These are phyloP conservation scores for Leccinum huronense DNA, from an alignment of 1,284 basidiomycete species.

Conservation along the genomic window DNA sequence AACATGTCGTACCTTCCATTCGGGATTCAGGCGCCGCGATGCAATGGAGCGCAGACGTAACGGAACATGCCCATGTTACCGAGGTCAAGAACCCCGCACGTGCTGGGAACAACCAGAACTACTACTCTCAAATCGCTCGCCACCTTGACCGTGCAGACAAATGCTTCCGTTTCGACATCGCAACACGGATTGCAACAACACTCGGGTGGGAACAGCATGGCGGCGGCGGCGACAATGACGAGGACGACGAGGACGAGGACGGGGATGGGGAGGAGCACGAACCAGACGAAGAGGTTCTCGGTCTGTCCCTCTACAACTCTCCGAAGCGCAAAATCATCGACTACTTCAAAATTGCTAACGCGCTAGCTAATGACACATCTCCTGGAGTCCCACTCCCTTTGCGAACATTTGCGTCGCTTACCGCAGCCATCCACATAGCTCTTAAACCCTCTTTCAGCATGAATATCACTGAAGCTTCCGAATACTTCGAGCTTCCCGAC, in stretches of 20 bases:
- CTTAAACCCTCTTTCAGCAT: neutral
- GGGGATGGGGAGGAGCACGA: neutral
- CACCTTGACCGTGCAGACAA: neutral
- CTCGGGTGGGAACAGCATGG: neutral
- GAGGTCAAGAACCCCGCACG: neutral
- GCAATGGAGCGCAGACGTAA: neutral
- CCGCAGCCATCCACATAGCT: neutral
- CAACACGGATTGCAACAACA: neutral
- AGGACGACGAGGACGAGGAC: neutral
- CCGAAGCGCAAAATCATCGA: neutral
- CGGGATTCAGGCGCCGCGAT: neutral
- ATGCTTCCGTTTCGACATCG: neutral
- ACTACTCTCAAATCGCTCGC: neutral
- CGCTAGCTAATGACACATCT: neutral
- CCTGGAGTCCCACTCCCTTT: neutral
- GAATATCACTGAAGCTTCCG: neutral
- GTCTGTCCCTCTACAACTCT: neutral
- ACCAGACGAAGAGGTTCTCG: neutral
- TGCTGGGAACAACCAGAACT: neutral
- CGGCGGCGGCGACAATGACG: neutral
- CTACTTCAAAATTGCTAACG: neutral
- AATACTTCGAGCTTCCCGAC: neutral
- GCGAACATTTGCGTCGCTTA: neutral
- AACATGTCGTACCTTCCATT: neutral
- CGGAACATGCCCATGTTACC: neutral